Evolutionary conservation across 108 stramenopile species (phyloP), one percentile per base, ranked within the genome.

Genomic region (Cyclostephanos invisitatus): DNA sequence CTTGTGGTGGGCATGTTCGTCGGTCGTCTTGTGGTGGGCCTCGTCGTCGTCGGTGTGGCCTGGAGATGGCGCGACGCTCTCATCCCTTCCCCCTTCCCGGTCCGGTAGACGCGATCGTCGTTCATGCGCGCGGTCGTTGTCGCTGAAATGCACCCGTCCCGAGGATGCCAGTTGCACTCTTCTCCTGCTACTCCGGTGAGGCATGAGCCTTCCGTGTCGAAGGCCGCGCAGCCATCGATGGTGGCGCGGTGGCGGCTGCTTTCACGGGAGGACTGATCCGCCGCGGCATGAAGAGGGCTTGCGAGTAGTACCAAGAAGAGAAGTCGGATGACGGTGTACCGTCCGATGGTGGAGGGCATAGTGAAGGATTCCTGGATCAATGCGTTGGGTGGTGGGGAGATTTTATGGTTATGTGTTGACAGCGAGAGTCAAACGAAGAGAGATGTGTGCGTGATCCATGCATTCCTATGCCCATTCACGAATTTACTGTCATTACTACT

Each of bases 241-340:
- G 51, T 3, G 24, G 3, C n/a, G n/a, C n/a, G 24, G 6, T 21
- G 18, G 24, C 5, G 24, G 7, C 2, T 53, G 20, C 51, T 53
- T 53, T 20, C 51, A 20, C 51, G 22, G 51, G 0, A 53, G 51
- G 1, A 53, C 51, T 24, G 24, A 24, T 24, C 4, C 51, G 40
- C 51, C 18, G 51, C 51, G 18, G 20, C 18, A 20, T 6, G 51
- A 53, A 6, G 51, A 6, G 51, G 24, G 18, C 51, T 53, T n/a
- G 22, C 51, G 20, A 24, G 18, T 20, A 24, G 20, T 1, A 20
- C 5, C 18, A 53, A 53, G 22, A 53, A 2, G 3, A 53, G 22
- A 1, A 20, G 51, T 24, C 8, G 55, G 55, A 56, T 56, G 55
- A 25, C 55, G 55, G 55, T 7, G 55, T 27, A 25, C 55, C 55